Base-by-base conservation (phyloP, 2,329 filamentous ascomycete species). In the Diplocarpon mali region DNA sequence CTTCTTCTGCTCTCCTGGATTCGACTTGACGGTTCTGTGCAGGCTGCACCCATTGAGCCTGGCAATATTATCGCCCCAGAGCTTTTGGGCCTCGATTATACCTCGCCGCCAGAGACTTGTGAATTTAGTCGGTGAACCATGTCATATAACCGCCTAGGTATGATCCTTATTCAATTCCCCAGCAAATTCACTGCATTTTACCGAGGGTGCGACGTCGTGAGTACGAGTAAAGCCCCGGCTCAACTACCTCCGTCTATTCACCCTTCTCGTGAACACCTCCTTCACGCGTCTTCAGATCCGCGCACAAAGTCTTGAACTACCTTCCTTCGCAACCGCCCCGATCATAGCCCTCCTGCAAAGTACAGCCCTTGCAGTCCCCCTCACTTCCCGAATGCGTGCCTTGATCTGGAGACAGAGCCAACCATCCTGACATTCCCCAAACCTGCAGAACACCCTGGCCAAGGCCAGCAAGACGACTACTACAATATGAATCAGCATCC, bases 101-200 rank as follows among this genome's bases (percentile, higher is more conserved):
- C 41, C 42, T 32, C 38, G 17, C 42, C 43, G 34, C 20, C 20
- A 24, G 20, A 24, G 4, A 24, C 7, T 24, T 3, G 20, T 24
- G 24, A 16, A 39, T 35, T 27, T 27, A 30, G 37, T 8, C 28
- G 9, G 10, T 24, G 29, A 16, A 56, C 52, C 49, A 84, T 85
- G 79, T 76, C 78, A 62, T 86, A 86, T 69, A 83, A 85, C 69
- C 78, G 80, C 57, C 65, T 85, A 71, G 78, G 81, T 77, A 72
- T 69, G 77, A 12, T 76, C 49, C 48, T 44, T 52, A 37, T 45
- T 52, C 40, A 51, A 44, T 51, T 48, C 46, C 47, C 10, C 40
- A 27, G 42, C 46, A 46, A 42, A 28, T 44, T 45, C 16, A 39
- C 36, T 20, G 32, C 42, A 43, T 43, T 43, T 34, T 42, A 35